These are phyloP conservation scores for Triticum dicoccoides DNA, from an alignment of 176 grass and related monocot genomes.

Conservation along the genomic window DNA sequence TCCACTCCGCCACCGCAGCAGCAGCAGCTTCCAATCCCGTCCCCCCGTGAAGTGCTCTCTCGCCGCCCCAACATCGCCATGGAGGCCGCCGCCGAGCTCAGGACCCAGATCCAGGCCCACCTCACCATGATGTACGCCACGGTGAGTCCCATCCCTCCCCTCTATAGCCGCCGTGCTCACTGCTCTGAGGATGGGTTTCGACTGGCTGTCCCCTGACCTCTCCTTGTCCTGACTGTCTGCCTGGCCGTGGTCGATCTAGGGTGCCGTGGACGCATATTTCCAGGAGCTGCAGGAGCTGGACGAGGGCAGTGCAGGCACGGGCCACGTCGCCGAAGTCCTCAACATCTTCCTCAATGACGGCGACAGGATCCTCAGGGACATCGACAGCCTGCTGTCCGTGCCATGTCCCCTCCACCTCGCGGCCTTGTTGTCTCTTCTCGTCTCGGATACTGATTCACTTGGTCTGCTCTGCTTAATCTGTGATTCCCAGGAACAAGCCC, in stretches of 20 bases:
- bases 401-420: not conserved
- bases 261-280: constrained; percentile 74
- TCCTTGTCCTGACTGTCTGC: not conserved
- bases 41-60: too few relatives aligned
- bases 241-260: constrained; percentile 31
- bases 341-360: constrained; percentile 70
- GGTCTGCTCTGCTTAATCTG: not conserved
- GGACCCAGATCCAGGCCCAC: constrained; percentile 56
- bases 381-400: constrained; percentile 53
- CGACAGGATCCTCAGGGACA: constrained; percentile 51
- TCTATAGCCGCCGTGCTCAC: not conserved
- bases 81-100: constrained; percentile 37
- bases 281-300: constrained; percentile 78
- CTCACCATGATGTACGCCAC: constrained; percentile 49
- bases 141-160: constrained; percentile 12
- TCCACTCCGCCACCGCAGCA: not conserved
- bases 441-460: not conserved
- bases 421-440: too few relatives aligned
- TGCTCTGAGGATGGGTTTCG: not conserved
- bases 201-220: not conserved
- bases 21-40: not conserved
- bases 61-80: constrained; percentile 6
- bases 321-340: constrained; percentile 67
- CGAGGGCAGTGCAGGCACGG: constrained; percentile 47
- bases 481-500: constrained; percentile 40